Conservation (phyloP, 2,329 filamentous ascomycete species). For the Fusarium sterilihyphosum region DNA sequence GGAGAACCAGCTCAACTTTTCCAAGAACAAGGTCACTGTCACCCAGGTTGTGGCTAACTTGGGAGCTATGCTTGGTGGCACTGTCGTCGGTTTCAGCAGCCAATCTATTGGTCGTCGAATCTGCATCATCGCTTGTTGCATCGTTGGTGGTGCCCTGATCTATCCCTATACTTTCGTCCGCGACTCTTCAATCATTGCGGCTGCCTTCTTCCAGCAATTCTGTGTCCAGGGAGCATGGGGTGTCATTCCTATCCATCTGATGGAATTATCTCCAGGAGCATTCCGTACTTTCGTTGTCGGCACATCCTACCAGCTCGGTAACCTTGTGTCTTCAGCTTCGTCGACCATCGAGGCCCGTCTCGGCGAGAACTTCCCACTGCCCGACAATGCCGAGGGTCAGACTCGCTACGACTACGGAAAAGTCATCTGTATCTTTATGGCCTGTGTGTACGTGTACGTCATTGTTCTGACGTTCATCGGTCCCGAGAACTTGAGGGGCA, state of each 20-base stretch:
- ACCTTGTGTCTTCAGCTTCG: conserved; percentile 74
- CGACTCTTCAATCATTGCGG: conserved; percentile 73
- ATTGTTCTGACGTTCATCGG: conserved; percentile 71
- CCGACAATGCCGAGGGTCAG: conserved; percentile 59
- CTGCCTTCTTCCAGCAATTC: conserved; percentile 86
- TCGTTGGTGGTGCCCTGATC: conserved; percentile 77
- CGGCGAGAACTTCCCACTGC: conserved; percentile 78
- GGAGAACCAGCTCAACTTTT: conserved; percentile 63
- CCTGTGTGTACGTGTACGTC: conserved; percentile 76
- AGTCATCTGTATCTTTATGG: conserved; percentile 94
- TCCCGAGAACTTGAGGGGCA: conserved; percentile 62
- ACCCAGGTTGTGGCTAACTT: conserved; percentile 79
- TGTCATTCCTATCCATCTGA: conserved; percentile 80
- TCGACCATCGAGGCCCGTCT: conserved; percentile 81
- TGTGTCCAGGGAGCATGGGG: conserved; percentile 82
- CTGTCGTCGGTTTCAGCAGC: conserved; percentile 71
- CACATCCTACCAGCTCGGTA: conserved; percentile 80
- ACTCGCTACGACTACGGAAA: conserved; percentile 78
- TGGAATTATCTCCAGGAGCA: conserved; percentile 77
- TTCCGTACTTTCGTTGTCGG: conserved; percentile 81
- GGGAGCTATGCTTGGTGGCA: conserved; percentile 75
- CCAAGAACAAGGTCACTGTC: conserved; percentile 68
- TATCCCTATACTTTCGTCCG: conserved; percentile 83
- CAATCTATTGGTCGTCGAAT: conserved; percentile 76
- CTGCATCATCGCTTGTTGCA: conserved; percentile 71